These are phyloP conservation scores for Clavispora santaluciae DNA, from an alignment of 805 yeast genomes.

Conservation along the genomic window DNA sequence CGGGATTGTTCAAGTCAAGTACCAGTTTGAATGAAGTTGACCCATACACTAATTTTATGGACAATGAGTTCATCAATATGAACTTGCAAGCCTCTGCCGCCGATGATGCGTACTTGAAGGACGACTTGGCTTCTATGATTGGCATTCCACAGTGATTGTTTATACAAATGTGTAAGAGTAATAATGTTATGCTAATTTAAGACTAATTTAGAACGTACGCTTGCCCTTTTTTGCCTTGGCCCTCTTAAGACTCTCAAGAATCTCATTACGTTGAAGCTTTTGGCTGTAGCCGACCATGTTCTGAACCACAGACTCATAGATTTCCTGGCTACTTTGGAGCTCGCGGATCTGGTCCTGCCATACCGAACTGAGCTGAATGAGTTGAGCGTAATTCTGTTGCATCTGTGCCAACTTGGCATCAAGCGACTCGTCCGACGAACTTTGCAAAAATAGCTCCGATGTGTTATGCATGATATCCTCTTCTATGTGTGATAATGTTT, in stretches of 20 bases:
- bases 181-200: slow-evolving; percentile 9
- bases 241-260: slow-evolving; percentile 27
- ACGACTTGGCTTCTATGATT: slow-evolving; percentile 7
- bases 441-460: slow-evolving; percentile 21
- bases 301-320: slow-evolving; percentile 84
- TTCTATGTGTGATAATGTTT: slow-evolving; percentile 27
- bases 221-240: slow-evolving; percentile 19
- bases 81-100: slow-evolving; percentile 27
- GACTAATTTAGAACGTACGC: slow-evolving; percentile 7
- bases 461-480: slow-evolving; percentile 32
- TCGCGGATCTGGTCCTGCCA: slow-evolving; percentile 52
- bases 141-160: slow-evolving; percentile 9
- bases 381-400: slow-evolving; percentile 20
- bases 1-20: slow-evolving; percentile 4
- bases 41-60: slow-evolving; percentile 33
- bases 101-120: slow-evolving; percentile 14
- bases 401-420: slow-evolving; percentile 33
- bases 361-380: slow-evolving; percentile 29
- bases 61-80: slow-evolving; percentile 39
- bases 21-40: slow-evolving; percentile 8
- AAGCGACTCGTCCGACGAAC: slow-evolving; percentile 20
- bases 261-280: slow-evolving; percentile 53
- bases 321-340: slow-evolving; percentile 58
- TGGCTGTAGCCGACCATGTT: slow-evolving; percentile 90
- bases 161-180: slow-evolving; percentile 9